These are phyloP conservation scores for Magnolia kwangsiensis DNA, from an alignment of 164 flowering plant genomes.

Conservation along the genomic window DNA sequence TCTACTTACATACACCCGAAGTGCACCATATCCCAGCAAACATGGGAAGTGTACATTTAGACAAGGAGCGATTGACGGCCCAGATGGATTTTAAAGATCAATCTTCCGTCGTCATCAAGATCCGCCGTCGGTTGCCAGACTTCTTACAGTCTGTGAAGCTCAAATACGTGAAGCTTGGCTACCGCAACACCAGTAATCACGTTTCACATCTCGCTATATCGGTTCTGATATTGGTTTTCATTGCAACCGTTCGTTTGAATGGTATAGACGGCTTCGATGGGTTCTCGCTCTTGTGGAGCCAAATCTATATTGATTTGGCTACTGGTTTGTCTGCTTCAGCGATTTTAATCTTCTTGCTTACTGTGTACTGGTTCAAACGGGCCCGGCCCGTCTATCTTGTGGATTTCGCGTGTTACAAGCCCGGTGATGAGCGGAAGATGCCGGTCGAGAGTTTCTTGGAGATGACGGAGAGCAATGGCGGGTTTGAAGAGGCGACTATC, in stretches of 20 bases:
- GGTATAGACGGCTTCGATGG: neutral
- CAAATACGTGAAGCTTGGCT: constrained; percentile 76
- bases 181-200: constrained; percentile 40
- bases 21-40: neutral
- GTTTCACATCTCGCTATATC: constrained; percentile 24
- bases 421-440: constrained; percentile 54
- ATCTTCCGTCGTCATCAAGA: constrained; percentile 66
- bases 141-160: constrained; percentile 81
- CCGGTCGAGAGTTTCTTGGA: constrained; percentile 50
- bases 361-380: constrained; percentile 44
- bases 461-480: constrained; percentile 56
- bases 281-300: constrained; percentile 7
- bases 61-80: constrained; percentile 72
- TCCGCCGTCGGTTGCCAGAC: constrained; percentile 53
- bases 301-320: constrained; percentile 8
- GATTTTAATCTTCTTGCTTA: constrained; percentile 12
- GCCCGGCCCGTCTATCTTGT: constrained; percentile 59
- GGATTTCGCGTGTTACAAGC: constrained; percentile 73
- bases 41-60: constrained; percentile 55
- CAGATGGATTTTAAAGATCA: constrained; percentile 72
- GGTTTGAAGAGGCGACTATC: constrained; percentile 49
- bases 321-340: constrained; percentile 20
- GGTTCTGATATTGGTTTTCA: constrained; percentile 25
- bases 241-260: constrained; percentile 9
- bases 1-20: neutral